phyloP scores from a whole-genome alignment of 2,329 filamentous ascomycete species.

The Parastagonospora nodorum region DNA sequence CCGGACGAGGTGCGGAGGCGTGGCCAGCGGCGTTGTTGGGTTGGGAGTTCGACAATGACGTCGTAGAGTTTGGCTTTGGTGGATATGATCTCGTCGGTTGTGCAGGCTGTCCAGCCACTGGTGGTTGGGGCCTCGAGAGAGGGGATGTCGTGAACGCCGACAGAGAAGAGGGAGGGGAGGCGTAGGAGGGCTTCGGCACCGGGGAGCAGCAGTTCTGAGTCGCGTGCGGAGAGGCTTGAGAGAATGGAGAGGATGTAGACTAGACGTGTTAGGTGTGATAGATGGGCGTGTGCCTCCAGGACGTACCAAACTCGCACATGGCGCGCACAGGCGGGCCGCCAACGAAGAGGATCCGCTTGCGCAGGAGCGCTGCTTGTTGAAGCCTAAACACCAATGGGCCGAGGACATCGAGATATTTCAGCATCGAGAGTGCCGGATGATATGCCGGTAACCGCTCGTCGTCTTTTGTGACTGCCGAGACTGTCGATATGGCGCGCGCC shows the following conservation, averaged over 20 bases:
- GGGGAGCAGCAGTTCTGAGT: constrained; percentile 70
- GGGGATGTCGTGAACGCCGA: constrained; percentile 92
- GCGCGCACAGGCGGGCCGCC: constrained; percentile 83
- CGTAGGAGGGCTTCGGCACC: constrained; percentile 65
- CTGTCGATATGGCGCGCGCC: constrained; percentile 54
- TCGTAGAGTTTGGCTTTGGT: constrained; percentile 90
- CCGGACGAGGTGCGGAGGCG: constrained; percentile 69
- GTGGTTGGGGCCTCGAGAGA: constrained; percentile 65
- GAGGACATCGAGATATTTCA: constrained; percentile 77
- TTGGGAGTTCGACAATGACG: constrained; percentile 80
- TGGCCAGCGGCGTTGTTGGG: constrained; percentile 75
- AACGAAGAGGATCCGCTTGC: constrained; percentile 87
- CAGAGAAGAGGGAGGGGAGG: constrained; percentile 83
- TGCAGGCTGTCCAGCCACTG: constrained; percentile 89
- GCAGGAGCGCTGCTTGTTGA: constrained; percentile 81
- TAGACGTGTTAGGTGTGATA: constrained; percentile 42
- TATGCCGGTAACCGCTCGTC: constrained; percentile 73
- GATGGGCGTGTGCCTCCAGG: no score
- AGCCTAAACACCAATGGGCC: constrained; percentile 92
- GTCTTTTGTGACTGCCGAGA: constrained; percentile 61
- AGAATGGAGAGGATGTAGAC: constrained; percentile 95
- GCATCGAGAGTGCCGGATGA: constrained; percentile 86
- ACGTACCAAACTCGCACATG: constrained; percentile 84
- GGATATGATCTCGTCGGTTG: constrained; percentile 88
- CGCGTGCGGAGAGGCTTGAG: constrained; percentile 80